These are phyloP conservation scores for Exophiala sideris DNA, from an alignment of 2,329 filamentous ascomycete genomes.

Conservation along the genomic window DNA sequence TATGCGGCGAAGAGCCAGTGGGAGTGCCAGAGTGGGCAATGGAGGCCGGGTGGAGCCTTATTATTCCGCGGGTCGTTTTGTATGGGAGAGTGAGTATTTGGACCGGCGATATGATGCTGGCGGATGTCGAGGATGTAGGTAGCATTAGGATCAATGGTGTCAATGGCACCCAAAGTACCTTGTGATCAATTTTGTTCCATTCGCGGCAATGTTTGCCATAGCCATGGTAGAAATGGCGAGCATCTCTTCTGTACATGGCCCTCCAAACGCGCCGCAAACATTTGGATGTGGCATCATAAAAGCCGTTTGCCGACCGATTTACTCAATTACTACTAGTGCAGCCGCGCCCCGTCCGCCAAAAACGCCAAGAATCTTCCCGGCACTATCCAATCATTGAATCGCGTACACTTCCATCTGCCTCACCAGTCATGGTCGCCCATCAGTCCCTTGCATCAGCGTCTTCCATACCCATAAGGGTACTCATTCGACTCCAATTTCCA, in stretches of 20 bases:
- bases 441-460: neutral
- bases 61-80: slow-evolving; percentile 3
- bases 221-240: too few relatives aligned
- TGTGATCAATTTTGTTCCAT: too few relatives aligned
- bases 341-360: slow-evolving; percentile 1
- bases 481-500: slow-evolving; percentile 17
- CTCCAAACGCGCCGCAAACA: too few relatives aligned
- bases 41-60: slow-evolving; percentile 15
- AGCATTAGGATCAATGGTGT: too few relatives aligned
- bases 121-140: too few relatives aligned
- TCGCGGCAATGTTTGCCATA: too few relatives aligned
- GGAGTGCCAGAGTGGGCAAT: slow-evolving; percentile 9
- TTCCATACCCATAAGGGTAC: slow-evolving; percentile 18
- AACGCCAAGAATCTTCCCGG: slow-evolving; percentile 5
- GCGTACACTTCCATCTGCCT: slow-evolving; percentile 8
- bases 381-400: slow-evolving; percentile 14
- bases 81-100: neutral
- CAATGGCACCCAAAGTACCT: too few relatives aligned
- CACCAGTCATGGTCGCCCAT: slow-evolving; percentile 15
- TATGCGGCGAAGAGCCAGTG: slow-evolving; percentile 8
- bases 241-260: neutral
- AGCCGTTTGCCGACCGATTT: neutral
- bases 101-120: too few relatives aligned
- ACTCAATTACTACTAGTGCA: neutral
- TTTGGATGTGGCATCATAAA: too few relatives aligned